These are phyloP conservation scores for Geotrichum bryndzae DNA, from an alignment of 1,139 yeast genomes.

Conservation along the genomic window DNA sequence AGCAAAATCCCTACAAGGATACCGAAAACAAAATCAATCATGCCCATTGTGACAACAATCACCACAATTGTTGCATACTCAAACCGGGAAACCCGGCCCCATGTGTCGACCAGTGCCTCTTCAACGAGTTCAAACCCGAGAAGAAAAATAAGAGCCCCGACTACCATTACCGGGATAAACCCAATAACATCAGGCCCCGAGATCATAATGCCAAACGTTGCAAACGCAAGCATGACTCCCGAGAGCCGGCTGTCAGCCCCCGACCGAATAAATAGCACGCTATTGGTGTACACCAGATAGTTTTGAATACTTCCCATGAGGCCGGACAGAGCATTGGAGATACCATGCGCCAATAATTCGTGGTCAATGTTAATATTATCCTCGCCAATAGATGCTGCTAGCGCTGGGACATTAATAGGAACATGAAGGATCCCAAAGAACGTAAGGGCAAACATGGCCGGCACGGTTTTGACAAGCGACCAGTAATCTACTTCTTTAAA, in stretches of 20 bases:
- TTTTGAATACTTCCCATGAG: conserved; percentile 82
- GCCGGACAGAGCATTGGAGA: conserved; percentile 82
- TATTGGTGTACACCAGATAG: conserved; percentile 89
- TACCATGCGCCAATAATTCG: conserved; percentile 91
- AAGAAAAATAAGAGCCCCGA: conserved; percentile 82
- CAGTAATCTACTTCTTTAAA: conserved; percentile 70
- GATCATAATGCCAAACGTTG: conserved; percentile 74
- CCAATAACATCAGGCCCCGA: conserved; percentile 90
- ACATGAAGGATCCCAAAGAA: conserved; percentile 94
- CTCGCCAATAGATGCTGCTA: conserved; percentile 84
- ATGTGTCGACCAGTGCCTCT: conserved; percentile 81
- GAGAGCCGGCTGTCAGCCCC: conserved; percentile 90
- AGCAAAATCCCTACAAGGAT: conserved; percentile 82
- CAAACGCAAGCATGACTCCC: conserved; percentile 76
- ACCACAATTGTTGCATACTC: conserved; percentile 80
- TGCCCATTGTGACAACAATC: conserved; percentile 90
- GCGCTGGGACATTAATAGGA: conserved; percentile 94
- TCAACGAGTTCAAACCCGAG: conserved; percentile 84
- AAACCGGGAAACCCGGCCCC: conserved; percentile 63
- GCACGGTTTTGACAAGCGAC: conserved; percentile 61
- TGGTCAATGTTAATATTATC: conserved; percentile 79
- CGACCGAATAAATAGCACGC: conserved; percentile 82
- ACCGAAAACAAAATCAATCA: conserved; percentile 90
- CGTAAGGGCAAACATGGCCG: conserved; percentile 92
- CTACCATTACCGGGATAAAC: conserved; percentile 89